A percentile compares a stretch with the other conserved stretches of the same genome.
phyloP scores from a whole-genome alignment of 2,329 filamentous ascomycete species.

The Coleophoma crateriformis region DNA sequence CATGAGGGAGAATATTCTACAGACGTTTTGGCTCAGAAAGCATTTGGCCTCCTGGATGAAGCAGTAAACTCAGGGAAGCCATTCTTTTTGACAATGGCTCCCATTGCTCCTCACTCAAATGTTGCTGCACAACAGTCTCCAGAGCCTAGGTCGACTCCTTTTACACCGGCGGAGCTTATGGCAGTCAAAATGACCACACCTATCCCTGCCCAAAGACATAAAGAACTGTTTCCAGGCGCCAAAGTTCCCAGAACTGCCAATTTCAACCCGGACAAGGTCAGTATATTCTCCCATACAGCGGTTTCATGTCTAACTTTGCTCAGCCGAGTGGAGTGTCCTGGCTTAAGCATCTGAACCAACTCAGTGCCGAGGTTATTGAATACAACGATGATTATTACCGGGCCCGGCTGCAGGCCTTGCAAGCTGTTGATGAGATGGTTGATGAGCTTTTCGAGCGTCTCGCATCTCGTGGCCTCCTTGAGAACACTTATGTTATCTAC shows the following conservation, averaged over 20 bases:
- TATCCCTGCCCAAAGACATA: conserved; percentile 54
- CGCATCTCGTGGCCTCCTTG: conserved; percentile 29
- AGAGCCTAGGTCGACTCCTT: neutral
- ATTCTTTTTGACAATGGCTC: conserved; percentile 63
- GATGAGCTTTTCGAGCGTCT: conserved; percentile 39
- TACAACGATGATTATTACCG: conserved; percentile 47
- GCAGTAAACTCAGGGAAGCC: conserved; percentile 48
- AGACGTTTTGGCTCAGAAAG: conserved; percentile 55
- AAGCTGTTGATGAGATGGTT: conserved; percentile 50
- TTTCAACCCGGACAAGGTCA: conserved; percentile 59
- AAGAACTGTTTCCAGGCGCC: conserved; percentile 53
- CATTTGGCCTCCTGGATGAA: conserved; percentile 55
- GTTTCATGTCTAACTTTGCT: conserved; percentile 1
- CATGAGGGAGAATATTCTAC: conserved; percentile 40
- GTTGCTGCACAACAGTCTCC: conserved; percentile 8
- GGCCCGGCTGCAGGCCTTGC: conserved; percentile 43
- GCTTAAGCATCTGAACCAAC: conserved; percentile 35
- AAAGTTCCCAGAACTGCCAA: conserved; percentile 55
- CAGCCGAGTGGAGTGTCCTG: conserved; percentile 40
- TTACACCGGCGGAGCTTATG: neutral
- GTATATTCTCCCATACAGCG: conserved; percentile 9
- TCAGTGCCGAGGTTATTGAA: conserved; percentile 34
- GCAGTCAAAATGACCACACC: conserved; percentile 37
- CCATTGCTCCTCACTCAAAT: conserved; percentile 61
- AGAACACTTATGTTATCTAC: conserved; percentile 52